Evolutionary conservation across 352 stramenopile genomes (phyloP), one percentile per base, ranked within the genome.

Genomic region (Phytopythium sindhum): DNA sequence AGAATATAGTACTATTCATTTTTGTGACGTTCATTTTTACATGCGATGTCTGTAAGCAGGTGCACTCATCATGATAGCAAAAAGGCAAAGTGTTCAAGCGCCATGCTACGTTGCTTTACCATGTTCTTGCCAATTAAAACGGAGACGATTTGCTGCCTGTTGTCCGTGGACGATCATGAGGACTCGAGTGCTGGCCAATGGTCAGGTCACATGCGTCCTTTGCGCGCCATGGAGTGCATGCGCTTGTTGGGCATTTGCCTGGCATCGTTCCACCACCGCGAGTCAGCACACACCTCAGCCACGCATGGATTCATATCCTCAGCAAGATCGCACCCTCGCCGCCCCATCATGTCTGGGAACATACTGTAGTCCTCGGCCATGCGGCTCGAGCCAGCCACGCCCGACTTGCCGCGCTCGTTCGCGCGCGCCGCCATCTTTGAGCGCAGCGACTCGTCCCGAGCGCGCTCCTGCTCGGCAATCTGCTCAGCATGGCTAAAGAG

Each of bases 401-500:
- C 70, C 50, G 59, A 39, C 52, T 88, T 90, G 51, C 61, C 54
- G 44, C 81, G 81, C 35, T 92, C 83, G 73, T 48, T 78, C 52
- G 72, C 69, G 37, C 72, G 74, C 50, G 69, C 67, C 52, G 75
- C 60, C 60, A 88, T 89, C 61, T 89, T 92, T 35, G 65, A 61
- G 31, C 74, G 72, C 44, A 92, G 76, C 17, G 53, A 47, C 44
- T 88, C 80, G 28, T 90, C 81, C 4, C 78, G 74, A 3, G 57
- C 60, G 41, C 70, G 67, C 54, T 92, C 83, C 21, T 72, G 73
- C 47, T 89, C 74, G 19, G 82, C 72, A 21, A 88, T 61, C 10
- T 74, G 74, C 41, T 89, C 81, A 4, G 83, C 83, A 26, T 83
- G 57, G 42, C 83, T 92, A 23, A 14, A 51, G 10, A 28, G 7